Base-by-base conservation (phyloP, 2,329 filamentous ascomycete species). In the Sclerotinia subarctica region DNA sequence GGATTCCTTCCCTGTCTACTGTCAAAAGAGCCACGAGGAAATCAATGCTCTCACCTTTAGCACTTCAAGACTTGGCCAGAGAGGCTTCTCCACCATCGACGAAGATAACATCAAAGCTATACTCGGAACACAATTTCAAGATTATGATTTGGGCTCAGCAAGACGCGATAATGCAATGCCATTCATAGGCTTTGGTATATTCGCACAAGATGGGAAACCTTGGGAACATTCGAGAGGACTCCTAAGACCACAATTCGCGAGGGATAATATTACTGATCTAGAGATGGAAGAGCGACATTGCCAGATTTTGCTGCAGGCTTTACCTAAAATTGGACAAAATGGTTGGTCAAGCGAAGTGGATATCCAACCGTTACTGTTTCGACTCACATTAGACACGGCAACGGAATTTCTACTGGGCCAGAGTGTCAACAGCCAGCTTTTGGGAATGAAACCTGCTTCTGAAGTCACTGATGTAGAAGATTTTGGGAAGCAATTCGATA, bases 231-330 rank as follows among this genome's bases (percentile, higher is more conserved):
- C 74, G 0, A 57, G 76, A 15, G 79, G 81, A 10, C 79, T 86
- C 76, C 80, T 89, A 59, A 79, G 84, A 15, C 86, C 86, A 0
- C 81, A 84, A 70, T 87, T 87, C 71, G 80, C 82, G 7, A 77
- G 83, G 13, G 83, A 85, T 69, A 83, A 86, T 76, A 79, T 86
- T 53, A 87, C 88, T 47, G 90, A 94, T 76, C 80, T 94, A 46
- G 82, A 87, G 44, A 86, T 90, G 67, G 88, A 92, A 71, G 90
- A 94, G 75, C 81, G 82, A 24, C 91, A 94, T 77, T 82, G 91
- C 2, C 80, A 85, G 67, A 82, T 86, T 56, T 68, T 80, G 84
- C 66, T 82, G 81, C 19, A 81, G 91, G n/a, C 86, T 84, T 79
- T 89, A 53, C 79, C 92, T 66, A 80, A 81, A 1, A 81, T 91